These are phyloP conservation scores for Fusarium sp. DNA, from an alignment of 2,329 filamentous ascomycete species.

Conservation along the genomic window DNA sequence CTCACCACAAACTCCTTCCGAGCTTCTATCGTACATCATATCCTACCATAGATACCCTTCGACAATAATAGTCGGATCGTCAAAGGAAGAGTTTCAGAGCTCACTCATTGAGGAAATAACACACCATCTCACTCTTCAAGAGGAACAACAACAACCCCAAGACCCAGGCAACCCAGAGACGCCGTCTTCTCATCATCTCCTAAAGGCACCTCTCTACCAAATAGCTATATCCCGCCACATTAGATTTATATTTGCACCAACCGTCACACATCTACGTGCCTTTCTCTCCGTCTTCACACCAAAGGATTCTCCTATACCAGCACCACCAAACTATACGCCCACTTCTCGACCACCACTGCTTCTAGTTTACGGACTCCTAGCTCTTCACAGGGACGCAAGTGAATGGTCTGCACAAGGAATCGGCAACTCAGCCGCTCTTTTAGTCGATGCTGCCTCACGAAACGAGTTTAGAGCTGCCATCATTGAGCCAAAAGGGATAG, in stretches of 20 bases:
- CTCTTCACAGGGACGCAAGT: slow-evolving; percentile 72
- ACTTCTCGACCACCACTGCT: slow-evolving; percentile 53
- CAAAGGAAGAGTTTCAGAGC: slow-evolving; percentile 70
- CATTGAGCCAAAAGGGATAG: slow-evolving; percentile 54
- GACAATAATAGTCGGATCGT: slow-evolving; percentile 76
- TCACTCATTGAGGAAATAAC: slow-evolving; percentile 62
- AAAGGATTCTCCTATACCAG: slow-evolving; percentile 47
- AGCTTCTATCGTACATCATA: slow-evolving; percentile 73
- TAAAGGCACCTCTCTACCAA: slow-evolving; percentile 73
- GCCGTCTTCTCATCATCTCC: slow-evolving; percentile 48
- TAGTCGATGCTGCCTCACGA: slow-evolving; percentile 68
- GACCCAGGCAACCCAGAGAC: not conserved
- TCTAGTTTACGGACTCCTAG: slow-evolving; percentile 71
- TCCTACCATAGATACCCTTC: slow-evolving; percentile 64
- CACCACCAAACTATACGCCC: slow-evolving; percentile 47
- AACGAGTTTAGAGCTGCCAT: slow-evolving; percentile 56
- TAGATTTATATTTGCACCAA: slow-evolving; percentile 76
- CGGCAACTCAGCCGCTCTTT: slow-evolving; percentile 65
- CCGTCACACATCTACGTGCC: slow-evolving; percentile 78
- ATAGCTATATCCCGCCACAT: slow-evolving; percentile 75
- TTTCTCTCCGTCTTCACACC: slow-evolving; percentile 69
- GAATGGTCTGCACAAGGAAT: slow-evolving; percentile 82
- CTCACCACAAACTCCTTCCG: slow-evolving; percentile 62
- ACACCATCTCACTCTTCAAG: slow-evolving; percentile 29
- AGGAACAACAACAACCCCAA: not conserved